Percentiles rank a stretch among this genome's conserved stretches.
These are phyloP conservation scores for Knoxia roxburghii DNA, from an alignment of 257 asterid species.

Conservation along the genomic window DNA sequence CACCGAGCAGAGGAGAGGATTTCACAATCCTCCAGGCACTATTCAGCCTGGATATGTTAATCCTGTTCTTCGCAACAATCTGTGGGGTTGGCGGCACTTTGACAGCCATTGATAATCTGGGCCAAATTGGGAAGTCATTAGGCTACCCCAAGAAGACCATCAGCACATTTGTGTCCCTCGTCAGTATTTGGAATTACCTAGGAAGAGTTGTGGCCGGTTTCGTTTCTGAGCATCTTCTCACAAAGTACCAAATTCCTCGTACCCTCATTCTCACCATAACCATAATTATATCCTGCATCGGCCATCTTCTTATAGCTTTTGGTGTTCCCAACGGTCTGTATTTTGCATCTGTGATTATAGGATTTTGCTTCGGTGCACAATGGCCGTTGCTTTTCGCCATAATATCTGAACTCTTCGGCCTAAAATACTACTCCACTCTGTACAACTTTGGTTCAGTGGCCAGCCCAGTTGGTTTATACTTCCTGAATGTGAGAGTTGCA, in stretches of 20 bases:
- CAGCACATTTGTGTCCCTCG: slow-evolving; percentile 69
- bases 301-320: slow-evolving; percentile 64
- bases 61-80: slow-evolving; percentile 53
- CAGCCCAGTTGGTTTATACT: slow-evolving; percentile 65
- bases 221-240: slow-evolving; percentile 45
- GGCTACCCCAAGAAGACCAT: slow-evolving; percentile 57
- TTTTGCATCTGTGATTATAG: slow-evolving; percentile 65
- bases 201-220: slow-evolving; percentile 74
- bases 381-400: slow-evolving; percentile 84
- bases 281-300: slow-evolving; percentile 42
- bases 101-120: slow-evolving; percentile 70
- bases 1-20: slow-evolving; percentile 64
- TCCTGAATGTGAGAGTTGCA: slow-evolving; percentile 53
- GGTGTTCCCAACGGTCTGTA: slow-evolving; percentile 55
- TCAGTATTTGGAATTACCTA: slow-evolving; percentile 77
- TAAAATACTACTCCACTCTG: slow-evolving; percentile 68
- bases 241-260: slow-evolving; percentile 58
- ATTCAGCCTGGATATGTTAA: slow-evolving; percentile 57
- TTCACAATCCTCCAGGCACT: slow-evolving; percentile 74
- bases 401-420: slow-evolving; percentile 73
- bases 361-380: slow-evolving; percentile 84
- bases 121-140: slow-evolving; percentile 58
- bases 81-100: slow-evolving; percentile 82
- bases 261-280: slow-evolving; percentile 49
- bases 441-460: slow-evolving; percentile 77